Evolutionary conservation across 1,139 yeast species (phyloP), one percentile per base, ranked within the genome.

Genomic region (Diutina ranongensis): DNA sequence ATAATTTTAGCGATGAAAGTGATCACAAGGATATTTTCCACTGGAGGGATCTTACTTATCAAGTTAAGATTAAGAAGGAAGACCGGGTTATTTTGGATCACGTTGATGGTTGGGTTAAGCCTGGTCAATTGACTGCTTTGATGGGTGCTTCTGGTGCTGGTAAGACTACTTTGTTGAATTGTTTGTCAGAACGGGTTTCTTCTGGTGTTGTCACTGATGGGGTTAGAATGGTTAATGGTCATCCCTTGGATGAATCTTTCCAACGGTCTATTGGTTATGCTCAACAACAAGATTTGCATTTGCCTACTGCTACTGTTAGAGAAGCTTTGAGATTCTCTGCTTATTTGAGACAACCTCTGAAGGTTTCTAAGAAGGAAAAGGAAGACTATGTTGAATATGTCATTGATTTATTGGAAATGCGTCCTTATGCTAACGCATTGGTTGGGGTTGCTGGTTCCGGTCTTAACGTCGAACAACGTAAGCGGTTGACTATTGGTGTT

Each of bases 71-170:
- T 21, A 53, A 55, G 46, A 45, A 50, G 13, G 57, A 53, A 28
- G 56, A 55, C 15, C 50, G 58, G 45, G 46, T 49, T 12, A 52
- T 55, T 40, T 53, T 55, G 49, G 50, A 54, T 44, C 52, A 54
- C 34, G 54, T 59, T 25, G 56, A 55, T 15, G 64, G 64, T 5
- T 47, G 53, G 45, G 58, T 60, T 22, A 48, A 49, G 35, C 55
- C 59, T 2, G 65, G 64, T 3, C 60, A 58, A 45, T 51, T 61
- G 35, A 56, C 61, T 46, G 55, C 54, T 3, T 46, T 52, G 48
- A 83, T 84, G 94, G 94, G 94, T 53, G 83, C 89, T 19, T 82
- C 94, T 21, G 94, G 94, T 64, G 94, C 94, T 46, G 94, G 94
- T 67, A 83, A 83, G 59, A 84, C 94, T n/a, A 83, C 94, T 1